Evolutionary conservation across 2,329 filamentous ascomycete species (phyloP), one percentile per base, ranked within the genome.

Genomic region (Epichloe glyceriae): DNA sequence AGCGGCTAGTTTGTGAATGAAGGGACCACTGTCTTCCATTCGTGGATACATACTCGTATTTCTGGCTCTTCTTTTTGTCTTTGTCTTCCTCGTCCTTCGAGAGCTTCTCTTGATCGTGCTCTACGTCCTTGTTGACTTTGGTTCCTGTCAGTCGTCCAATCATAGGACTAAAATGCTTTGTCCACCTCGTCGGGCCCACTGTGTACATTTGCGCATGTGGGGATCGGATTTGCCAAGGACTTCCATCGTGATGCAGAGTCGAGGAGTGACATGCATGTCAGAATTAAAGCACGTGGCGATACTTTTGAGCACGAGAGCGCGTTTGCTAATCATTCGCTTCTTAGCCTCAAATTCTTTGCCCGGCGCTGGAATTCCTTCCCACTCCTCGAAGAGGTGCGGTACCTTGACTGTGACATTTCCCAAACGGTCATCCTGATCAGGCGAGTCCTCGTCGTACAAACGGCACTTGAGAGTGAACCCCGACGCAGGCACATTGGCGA

Each of bases 371-470:
- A 90, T 77, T 0, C 86, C 86, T 8, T 70, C 59, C 87, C 87
- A 94, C 39, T 74, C 65, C 41, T 85, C 79, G 46, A 71, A 72
- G 6, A 95, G 63, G 2, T 68, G 62, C 11, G 74, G 68, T 0
- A 86, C 79, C 17, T 77, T 68, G 50, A 95, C 71, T 45, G 88
- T 88, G 3, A 88, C 87, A 61, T 93, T 94, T 11, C 91, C 91
- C 19, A 97, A 75, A 26, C 88, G 78, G 67, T 97, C 91, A 62
- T 97, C 86, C 56, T 85, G 80, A 63, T 96, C 87, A 1, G 83
- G 80, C 35, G 83, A 81, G 67, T 97, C 91, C 65, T 97, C 91
- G 61, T 97, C 91, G 67, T 90, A 94, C 17, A 97, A 69, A 49
- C 87, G 79, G 54, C 87, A 88, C 64, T 95, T 95, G 58, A 97